Evolutionary conservation across 108 stramenopile genomes (phyloP).

Genomic region (Stephanodiscus minutulus): DNA sequence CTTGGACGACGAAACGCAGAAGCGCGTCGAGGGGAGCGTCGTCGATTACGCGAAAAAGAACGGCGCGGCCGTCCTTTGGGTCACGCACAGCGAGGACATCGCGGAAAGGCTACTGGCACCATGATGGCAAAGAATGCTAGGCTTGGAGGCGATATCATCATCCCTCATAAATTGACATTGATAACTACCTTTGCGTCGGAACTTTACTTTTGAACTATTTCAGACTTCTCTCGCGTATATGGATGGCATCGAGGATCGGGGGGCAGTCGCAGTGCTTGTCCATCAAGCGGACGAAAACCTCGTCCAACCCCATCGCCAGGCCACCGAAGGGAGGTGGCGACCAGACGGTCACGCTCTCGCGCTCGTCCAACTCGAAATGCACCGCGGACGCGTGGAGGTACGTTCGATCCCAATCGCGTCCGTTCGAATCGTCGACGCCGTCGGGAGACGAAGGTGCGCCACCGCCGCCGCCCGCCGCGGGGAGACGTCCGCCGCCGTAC

Average conservation of each 20-base stretch:
- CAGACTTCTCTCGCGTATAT: not conserved
- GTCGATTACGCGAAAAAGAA: slow-evolving; percentile 34
- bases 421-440: not conserved
- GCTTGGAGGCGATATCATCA: not conserved
- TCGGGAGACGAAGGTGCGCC: not conserved
- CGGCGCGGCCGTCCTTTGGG: slow-evolving; percentile 40
- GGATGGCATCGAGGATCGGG: slow-evolving; percentile 39
- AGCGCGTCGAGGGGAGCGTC: slow-evolving; percentile 41
- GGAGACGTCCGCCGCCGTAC: slow-evolving; percentile 54
- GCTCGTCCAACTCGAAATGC: slow-evolving; percentile 41
- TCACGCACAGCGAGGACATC: slow-evolving; percentile 55
- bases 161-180: not conserved
- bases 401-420: slow-evolving; percentile 31
- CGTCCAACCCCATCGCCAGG: slow-evolving; percentile 26
- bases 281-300: slow-evolving; percentile 52
- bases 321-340: slow-evolving; percentile 52
- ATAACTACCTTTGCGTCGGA: no score
- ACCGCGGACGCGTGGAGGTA: slow-evolving; percentile 52
- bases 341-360: slow-evolving; percentile 49
- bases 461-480: no score
- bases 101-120: slow-evolving; percentile 35
- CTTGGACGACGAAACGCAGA: slow-evolving; percentile 28
- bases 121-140: not conserved
- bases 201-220: no score
- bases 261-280: slow-evolving; percentile 61